A percentile compares a stretch with the other conserved stretches of the same genome.
Evolutionary conservation across 306 rosid species (phyloP).

Genomic region (Cicer yamashitae): DNA sequence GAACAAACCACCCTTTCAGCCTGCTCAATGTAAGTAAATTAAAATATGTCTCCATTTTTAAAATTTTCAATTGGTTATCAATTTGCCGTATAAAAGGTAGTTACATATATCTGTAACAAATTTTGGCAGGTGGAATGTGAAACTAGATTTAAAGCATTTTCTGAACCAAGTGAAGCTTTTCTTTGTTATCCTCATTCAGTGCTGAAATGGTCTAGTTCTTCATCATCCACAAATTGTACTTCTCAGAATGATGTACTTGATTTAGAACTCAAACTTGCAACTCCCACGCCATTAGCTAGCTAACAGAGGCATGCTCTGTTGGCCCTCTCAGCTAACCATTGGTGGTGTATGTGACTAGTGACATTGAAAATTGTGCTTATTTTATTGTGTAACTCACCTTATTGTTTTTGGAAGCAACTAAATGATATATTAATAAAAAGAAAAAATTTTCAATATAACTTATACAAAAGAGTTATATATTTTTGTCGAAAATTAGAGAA

Average conservation of each 20-base stretch:
- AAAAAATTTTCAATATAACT: too few species aligned
- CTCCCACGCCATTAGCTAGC: slow-evolving; percentile 51
- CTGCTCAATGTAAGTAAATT: slow-evolving; percentile 56
- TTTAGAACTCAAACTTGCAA: slow-evolving; percentile 82
- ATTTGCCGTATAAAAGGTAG: background rate
- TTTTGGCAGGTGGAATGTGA: slow-evolving; percentile 27
- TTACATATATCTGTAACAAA: background rate
- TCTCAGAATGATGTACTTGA: slow-evolving; percentile 40
- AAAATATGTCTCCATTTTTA: background rate
- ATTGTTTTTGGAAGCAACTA: background rate
- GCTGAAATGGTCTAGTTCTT: slow-evolving; percentile 34
- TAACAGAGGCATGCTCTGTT: slow-evolving; percentile 12
- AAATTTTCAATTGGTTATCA: background rate
- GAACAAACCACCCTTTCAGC: slow-evolving; percentile 61
- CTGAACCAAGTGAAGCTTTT: slow-evolving; percentile 35
- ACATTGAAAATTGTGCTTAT: background rate
- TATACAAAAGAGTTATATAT: too few species aligned
- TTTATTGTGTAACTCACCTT: slow-evolving; percentile 1
- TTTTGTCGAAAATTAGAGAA: too few species aligned
- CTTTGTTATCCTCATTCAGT: slow-evolving; percentile 29
- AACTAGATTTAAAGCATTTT: background rate
- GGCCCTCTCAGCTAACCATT: slow-evolving; percentile 10
- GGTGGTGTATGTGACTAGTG: background rate
- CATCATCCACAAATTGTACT: slow-evolving; percentile 35
- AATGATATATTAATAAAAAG: too few species aligned